A percentile compares a stretch with the other conserved stretches of the same genome.
phyloP scores from a whole-genome alignment of 805 yeast genomes.

The Brettanomyces naardenensis region DNA sequence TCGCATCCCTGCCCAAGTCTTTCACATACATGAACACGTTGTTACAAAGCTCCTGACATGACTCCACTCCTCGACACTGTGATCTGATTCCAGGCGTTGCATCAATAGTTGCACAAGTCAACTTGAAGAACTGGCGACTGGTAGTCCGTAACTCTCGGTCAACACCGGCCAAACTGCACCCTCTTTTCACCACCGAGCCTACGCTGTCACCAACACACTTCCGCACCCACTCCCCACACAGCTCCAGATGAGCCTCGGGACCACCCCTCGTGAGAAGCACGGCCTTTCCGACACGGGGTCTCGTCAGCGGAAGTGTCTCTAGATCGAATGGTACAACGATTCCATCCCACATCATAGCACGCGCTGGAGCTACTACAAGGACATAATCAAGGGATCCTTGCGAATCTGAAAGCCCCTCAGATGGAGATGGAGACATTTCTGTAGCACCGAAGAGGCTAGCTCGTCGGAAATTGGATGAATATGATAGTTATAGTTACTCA shows the following conservation, averaged over 20 bases:
- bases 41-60: constrained; percentile 70
- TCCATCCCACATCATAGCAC: constrained; percentile 91
- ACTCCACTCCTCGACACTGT: constrained; percentile 51
- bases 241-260: constrained; percentile 40
- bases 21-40: constrained; percentile 68
- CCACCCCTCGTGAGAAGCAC: constrained; percentile 68
- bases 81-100: constrained; percentile 44
- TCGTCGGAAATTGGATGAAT: constrained; percentile 8
- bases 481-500: constrained; percentile 9
- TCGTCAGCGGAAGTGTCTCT: constrained; percentile 44
- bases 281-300: constrained; percentile 44
- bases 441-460: constrained; percentile 13
- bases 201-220: constrained; percentile 50
- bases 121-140: constrained; percentile 57
- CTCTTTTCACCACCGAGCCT: constrained; percentile 45
- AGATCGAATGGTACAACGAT: constrained; percentile 50
- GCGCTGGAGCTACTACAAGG: constrained; percentile 66
- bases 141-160: constrained; percentile 64
- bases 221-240: constrained; percentile 48
- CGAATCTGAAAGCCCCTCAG: neutral
- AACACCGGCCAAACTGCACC: constrained; percentile 66
- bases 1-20: constrained; percentile 71
- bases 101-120: constrained; percentile 58
- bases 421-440: neutral
- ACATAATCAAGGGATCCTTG: constrained; percentile 41